Conservation (phyloP, 495 filamentous ascomycete species). For the Tuber calosporum region DNA sequence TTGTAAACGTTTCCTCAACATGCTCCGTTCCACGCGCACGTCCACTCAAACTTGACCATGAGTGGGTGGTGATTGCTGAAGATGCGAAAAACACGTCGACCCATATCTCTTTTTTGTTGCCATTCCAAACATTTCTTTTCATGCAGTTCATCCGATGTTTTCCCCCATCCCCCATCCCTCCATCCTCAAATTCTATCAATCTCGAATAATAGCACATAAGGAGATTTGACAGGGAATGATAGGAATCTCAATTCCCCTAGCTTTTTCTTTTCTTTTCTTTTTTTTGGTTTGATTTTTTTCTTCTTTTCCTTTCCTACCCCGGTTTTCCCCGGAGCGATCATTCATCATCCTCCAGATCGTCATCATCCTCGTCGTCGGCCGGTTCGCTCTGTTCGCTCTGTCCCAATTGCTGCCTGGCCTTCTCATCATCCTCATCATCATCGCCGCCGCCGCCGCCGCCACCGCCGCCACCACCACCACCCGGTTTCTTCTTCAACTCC, state of each 20-base stretch:
- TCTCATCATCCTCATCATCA: constrained; percentile 29
- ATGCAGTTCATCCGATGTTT: constrained; percentile 4
- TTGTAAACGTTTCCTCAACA: background rate
- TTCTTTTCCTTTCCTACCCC: background rate
- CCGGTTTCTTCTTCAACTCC: constrained; percentile 31
- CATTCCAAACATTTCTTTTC: constrained; percentile 1
- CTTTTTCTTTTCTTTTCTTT: background rate
- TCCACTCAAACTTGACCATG: background rate
- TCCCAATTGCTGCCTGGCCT: constrained; percentile 9
- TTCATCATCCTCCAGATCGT: background rate
- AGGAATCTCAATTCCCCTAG: background rate
- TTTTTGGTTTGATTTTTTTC: background rate
- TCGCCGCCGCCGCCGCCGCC: too few species aligned
- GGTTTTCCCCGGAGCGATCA: background rate
- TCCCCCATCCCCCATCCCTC: background rate
- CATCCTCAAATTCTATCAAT: constrained; percentile 1
- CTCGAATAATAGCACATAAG: background rate
- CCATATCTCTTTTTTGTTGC: background rate
- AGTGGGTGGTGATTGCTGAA: background rate
- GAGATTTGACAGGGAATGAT: background rate
- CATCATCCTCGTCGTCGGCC: background rate
- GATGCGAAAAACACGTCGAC: background rate
- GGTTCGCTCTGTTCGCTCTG: constrained; percentile 1
- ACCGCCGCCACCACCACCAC: constrained; percentile 17
- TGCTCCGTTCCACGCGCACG: background rate